phyloP scores from a whole-genome alignment of 768 basidiomycete genomes.

The Pulveroboletus sp. region DNA sequence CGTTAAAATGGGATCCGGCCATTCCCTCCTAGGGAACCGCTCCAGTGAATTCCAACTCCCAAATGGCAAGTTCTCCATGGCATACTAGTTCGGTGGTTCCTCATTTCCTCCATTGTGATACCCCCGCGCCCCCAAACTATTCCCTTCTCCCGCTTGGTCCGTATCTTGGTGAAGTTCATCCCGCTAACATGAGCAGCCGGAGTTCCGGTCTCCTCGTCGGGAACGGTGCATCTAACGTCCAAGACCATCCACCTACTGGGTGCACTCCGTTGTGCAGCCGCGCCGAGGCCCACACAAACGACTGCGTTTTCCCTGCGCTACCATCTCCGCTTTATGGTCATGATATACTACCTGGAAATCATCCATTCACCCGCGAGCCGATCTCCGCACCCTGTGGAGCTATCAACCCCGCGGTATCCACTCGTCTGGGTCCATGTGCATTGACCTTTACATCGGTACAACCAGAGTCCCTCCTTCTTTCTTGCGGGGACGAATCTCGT shows the following conservation, averaged over 20 bases:
- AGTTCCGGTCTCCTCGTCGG: not conserved
- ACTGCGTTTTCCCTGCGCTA: not conserved
- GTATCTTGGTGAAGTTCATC: not conserved
- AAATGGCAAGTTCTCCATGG: conserved; percentile 7
- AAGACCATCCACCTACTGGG: not conserved
- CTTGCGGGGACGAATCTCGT: conserved; percentile 4
- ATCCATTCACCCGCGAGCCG: not conserved
- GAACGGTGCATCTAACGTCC: not conserved
- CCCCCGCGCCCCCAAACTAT: not conserved
- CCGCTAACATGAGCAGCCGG: not conserved
- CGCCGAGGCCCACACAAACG: not conserved
- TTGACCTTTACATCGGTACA: not conserved
- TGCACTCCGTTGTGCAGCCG: not conserved
- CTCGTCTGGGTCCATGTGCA: not conserved
- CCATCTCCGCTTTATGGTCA: not conserved
- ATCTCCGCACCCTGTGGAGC: not conserved
- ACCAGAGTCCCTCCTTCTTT: conserved; percentile 24
- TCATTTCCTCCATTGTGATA: conserved; percentile 4
- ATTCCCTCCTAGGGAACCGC: conserved; percentile 1
- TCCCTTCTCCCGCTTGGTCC: not conserved
- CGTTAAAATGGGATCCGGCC: conserved; percentile 9
- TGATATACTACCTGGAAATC: not conserved
- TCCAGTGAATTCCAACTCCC: conserved; percentile 21
- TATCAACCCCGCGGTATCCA: not conserved
- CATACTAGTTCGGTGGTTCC: not conserved